Evolutionary conservation across 2,329 filamentous ascomycete genomes (phyloP), one percentile per base, ranked within the genome.

Genomic region (Pestalotiopsis sp.): DNA sequence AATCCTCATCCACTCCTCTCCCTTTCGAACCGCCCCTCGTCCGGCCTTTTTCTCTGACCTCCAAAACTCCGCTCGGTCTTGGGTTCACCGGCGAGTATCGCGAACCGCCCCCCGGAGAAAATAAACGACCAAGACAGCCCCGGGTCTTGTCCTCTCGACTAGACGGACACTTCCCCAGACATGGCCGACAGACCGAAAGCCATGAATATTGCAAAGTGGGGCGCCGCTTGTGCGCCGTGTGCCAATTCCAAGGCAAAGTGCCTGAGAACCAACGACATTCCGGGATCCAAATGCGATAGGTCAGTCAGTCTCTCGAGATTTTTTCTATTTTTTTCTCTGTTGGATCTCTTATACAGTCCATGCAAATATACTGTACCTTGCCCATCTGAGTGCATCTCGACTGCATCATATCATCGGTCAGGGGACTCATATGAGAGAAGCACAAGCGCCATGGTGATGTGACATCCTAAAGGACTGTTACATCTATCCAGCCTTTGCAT

Each of bases 191-290:
- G 63, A 68, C 70, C 73, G 11, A 77, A 75, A 69, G 70, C 67
- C 31, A 74, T 69, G 27, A 58, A 56, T 58, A 74, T 76, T 41
- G 76, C 78, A 7, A 79, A 77, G 84, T 86, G 84, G 84, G 84
- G 84, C 17, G 83, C 83, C 4, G 84, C 84, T 1, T 86, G 84
- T 64, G 78, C 83, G 4, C 77, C 83, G 1, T 86, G 85, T 71
- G 83, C 85, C 6, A 77, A 80, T 13, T 83, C 85, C 39, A 86
- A 86, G 71, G 84, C 84, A 7, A 86, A 86, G 70, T 86, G 85
- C 69, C 80, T 86, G 59, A 81, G 84, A 9, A 80, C 83, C 6
- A 81, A 80, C 67, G 72, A 76, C 4, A 69, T 72, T 2, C 71
- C 75, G 0, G 79, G 78, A 1, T 73, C 81, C 20, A 86, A 84